Base-by-base conservation (phyloP, 257 asterid genomes). In the Thymus quinquecostatus region DNA sequence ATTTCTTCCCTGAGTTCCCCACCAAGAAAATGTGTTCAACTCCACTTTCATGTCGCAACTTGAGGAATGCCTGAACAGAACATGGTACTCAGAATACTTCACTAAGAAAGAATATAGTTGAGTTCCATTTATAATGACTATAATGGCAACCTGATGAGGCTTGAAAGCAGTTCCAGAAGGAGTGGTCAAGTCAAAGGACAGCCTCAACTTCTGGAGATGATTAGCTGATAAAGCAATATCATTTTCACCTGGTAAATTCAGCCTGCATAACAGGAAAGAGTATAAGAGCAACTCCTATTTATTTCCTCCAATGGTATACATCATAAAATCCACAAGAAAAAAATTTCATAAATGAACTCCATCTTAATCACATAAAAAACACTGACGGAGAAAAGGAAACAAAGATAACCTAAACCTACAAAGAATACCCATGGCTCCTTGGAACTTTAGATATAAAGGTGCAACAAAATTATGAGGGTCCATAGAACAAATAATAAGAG, bases 21-120 rank as follows among this genome's bases (percentile, higher is more conserved):
- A 95, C 91, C 77, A 92, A 83, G 78, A 95, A 95, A 72, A 95
- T 83, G 86, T 92, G 99, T 70, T 92, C 96, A 77, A 88, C 90
- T 66, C 92, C 92, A 77, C 87, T 92, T 76, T 86, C 97, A 69
- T 95, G 98, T 75, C 70, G 86, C 81, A 95, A 72, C 74, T 84
- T 83, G 79, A 95, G 84, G 83, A 92, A 92, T 73, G 88, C 97
- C 99, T 95, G 97, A 80, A 73, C 53, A 70, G 3, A 73, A 61
- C 47, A 72, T 53, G 74, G 36, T 58, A 56, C 60, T 80, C 48
- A 70, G 70, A 50, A 71, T 60, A 57, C 63, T 49, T 36, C 53
- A 75, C 32, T 61, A 61, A 53, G 27, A 48, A 54, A 32, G 5
- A 53, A 68, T 5, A 41, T 38, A 70, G 44, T 75, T 38, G 6